Evolutionary conservation across 257 asterid species (phyloP), one percentile per base, ranked within the genome.

Genomic region (Jacaranda copaia): DNA sequence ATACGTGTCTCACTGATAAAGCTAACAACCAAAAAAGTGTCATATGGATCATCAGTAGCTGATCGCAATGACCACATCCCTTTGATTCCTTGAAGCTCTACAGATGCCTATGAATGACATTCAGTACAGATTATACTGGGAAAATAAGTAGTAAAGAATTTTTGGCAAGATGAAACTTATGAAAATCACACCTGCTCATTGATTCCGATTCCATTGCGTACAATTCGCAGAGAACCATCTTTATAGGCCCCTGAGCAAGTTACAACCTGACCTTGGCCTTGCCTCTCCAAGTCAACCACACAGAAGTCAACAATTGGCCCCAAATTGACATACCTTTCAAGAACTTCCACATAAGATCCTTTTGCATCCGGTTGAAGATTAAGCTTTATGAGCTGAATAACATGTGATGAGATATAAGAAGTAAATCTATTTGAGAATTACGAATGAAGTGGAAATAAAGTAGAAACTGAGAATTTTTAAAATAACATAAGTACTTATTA

Each of bases 211-310:
- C 98, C 98, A 85, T 93, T 91, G 55, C 96, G 96, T 73, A 93
- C 96, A 69, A 93, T 85, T 71, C 98, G 95, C 75, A 93, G 89
- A 56, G 98, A 93, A 68, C 97, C 98, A 82, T 93, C 98, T 85
- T 91, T 91, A 77, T 87, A 93, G 77, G 98, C 97, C 77, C 98
- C 97, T n/a, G 96, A 91, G 88, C 97, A 93, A 66, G 97, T 93
- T 75, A 93, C 98, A 77, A 93, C 98, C 89, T 93, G 97, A 75
- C 97, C 98, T 87, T 91, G 98, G 81, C 98, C 97, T 87, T 93
- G 98, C 88, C 97, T 88, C 85, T 91, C 98, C 77, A 91, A 83
- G 80, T 93, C 98, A 80, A 93, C 98, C 68, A 93, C 98, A 63
- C 96, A 91, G 82, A 93, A 93, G 83, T 93, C 98, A 46, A 91